Evolutionary conservation across 352 stramenopile species (phyloP).

Genomic region (Globisporangium middletonii): DNA sequence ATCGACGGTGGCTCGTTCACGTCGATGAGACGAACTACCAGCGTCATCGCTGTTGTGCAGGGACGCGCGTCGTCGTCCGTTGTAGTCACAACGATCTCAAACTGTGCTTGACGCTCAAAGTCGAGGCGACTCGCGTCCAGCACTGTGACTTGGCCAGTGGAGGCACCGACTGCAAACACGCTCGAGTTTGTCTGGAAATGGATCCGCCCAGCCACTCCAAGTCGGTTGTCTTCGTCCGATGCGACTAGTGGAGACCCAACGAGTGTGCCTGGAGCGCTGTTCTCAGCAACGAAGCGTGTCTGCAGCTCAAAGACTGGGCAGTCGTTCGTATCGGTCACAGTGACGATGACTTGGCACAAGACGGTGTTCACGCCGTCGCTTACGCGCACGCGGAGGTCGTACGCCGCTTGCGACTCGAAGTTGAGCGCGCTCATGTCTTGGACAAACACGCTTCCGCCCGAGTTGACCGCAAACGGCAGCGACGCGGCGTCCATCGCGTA

Average conservation of each 20-base stretch:
- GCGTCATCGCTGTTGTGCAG: conserved; percentile 1
- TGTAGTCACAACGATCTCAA: conserved; percentile 1
- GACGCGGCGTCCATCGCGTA: conserved; percentile 2
- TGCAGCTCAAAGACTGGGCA: conserved; percentile 30
- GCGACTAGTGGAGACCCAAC: conserved; percentile 14
- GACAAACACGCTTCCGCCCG: conserved; percentile 4
- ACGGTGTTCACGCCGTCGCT: conserved; percentile 19
- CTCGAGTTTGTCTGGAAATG: conserved; percentile 1
- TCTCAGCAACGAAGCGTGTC: conserved; percentile 29
- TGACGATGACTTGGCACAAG: conserved; percentile 21
- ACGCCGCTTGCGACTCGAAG: conserved; percentile 17
- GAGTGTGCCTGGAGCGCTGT: conserved; percentile 21
- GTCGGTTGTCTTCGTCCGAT: conserved; percentile 9
- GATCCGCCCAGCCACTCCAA: conserved; percentile 2
- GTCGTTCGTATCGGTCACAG: conserved; percentile 43
- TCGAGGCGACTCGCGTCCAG: conserved; percentile 2
- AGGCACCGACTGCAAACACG: conserved; percentile 1
- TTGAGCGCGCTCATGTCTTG: conserved; percentile 18
- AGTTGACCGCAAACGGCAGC: conserved; percentile 3
- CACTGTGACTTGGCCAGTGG: conserved; percentile 3
- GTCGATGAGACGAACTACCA: conserved; percentile 19
- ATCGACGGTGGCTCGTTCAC: conserved; percentile 41
- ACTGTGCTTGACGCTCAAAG: conserved; percentile 6
- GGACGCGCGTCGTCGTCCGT: conserved; percentile 6
- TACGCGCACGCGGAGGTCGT: conserved; percentile 12